phyloP scores from a whole-genome alignment of 805 yeast species.

The Lipomyces anomalus region DNA sequence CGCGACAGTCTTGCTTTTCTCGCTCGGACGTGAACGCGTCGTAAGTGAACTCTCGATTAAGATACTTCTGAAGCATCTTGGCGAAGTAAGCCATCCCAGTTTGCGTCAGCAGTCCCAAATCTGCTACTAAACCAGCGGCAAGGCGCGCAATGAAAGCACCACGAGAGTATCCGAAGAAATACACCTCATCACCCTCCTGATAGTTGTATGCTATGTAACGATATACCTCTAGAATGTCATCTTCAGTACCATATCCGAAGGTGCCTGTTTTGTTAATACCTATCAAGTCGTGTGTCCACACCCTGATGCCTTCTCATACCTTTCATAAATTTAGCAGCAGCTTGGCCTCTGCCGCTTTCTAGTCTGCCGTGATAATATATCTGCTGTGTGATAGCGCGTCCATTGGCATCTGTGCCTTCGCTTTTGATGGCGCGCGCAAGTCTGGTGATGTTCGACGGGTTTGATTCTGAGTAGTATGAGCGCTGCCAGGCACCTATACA shows the following conservation, averaged over 20 bases:
- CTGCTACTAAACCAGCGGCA: slow-evolving; percentile 11
- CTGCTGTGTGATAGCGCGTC: slow-evolving; percentile 7
- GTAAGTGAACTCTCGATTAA: background rate
- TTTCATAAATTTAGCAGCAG: background rate
- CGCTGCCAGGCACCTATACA: slow-evolving; percentile 17
- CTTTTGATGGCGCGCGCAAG: slow-evolving; percentile 14
- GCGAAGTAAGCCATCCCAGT: slow-evolving; percentile 16
- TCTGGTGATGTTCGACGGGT: slow-evolving; percentile 14
- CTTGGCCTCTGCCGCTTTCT: too few relatives aligned
- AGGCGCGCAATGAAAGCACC: slow-evolving; percentile 16
- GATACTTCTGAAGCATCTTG: slow-evolving; percentile 7
- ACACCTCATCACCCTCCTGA: slow-evolving; percentile 16
- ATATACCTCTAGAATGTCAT: slow-evolving; percentile 11
- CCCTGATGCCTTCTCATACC: background rate
- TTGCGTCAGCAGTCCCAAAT: slow-evolving; percentile 10
- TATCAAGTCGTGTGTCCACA: background rate
- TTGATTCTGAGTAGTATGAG: slow-evolving; percentile 2
- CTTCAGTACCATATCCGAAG: slow-evolving; percentile 1
- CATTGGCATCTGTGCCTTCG: background rate
- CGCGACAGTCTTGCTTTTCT: background rate
- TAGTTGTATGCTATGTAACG: slow-evolving; percentile 16
- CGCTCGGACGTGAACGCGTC: background rate
- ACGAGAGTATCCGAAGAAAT: slow-evolving; percentile 20
- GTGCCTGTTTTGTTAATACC: background rate
- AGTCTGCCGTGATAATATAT: slow-evolving; percentile 10